Percentiles rank a stretch among this genome's conserved stretches.
phyloP scores from a whole-genome alignment of 2,329 filamentous ascomycete genomes.

The Lasiodiplodia gonubiensis region DNA sequence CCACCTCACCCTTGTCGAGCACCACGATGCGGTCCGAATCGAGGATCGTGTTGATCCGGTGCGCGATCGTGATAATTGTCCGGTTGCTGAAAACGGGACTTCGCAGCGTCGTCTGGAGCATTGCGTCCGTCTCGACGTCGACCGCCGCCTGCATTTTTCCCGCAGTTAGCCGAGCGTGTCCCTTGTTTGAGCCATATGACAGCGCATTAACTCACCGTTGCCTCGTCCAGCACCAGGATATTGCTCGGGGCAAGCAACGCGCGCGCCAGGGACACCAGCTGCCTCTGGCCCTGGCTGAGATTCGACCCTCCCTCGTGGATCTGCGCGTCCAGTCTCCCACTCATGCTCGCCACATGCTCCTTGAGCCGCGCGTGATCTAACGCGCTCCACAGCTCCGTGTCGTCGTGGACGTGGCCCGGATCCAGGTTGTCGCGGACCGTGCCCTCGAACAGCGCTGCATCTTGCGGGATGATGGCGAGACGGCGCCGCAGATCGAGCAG shows the following conservation, averaged over 20 bases:
- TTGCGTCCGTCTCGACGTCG: constrained; percentile 70
- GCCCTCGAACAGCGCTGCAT: constrained; percentile 93
- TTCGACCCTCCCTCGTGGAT: constrained; percentile 97
- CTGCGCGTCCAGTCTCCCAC: constrained; percentile 85
- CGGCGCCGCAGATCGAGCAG: constrained; percentile 85
- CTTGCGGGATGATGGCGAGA: constrained; percentile 95
- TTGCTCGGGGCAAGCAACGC: constrained; percentile 95
- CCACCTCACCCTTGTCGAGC: constrained; percentile 85
- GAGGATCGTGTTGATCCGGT: constrained; percentile 97
- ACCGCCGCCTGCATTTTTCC: constrained; percentile 62
- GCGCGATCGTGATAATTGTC: constrained; percentile 97
- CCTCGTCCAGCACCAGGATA: constrained; percentile 95
- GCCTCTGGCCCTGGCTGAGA: constrained; percentile 90
- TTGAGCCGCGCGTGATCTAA: constrained; percentile 93
- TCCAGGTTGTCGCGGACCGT: constrained; percentile 94
- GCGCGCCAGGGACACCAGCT: constrained; percentile 90
- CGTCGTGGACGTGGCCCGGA: constrained; percentile 91
- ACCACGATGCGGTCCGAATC: constrained; percentile 89
- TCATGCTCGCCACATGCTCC: constrained; percentile 85
- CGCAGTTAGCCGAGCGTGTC: constrained; percentile 23
- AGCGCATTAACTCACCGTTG: constrained; percentile 67
- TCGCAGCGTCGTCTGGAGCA: constrained; percentile 68
- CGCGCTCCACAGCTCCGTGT: constrained; percentile 96
- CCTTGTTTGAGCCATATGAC: constrained; percentile 16
- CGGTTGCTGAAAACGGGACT: constrained; percentile 79